A percentile compares a stretch with the other conserved stretches of the same genome.
Conservation (phyloP, 345 rosid genomes). For the Syzygium aromaticum region DNA sequence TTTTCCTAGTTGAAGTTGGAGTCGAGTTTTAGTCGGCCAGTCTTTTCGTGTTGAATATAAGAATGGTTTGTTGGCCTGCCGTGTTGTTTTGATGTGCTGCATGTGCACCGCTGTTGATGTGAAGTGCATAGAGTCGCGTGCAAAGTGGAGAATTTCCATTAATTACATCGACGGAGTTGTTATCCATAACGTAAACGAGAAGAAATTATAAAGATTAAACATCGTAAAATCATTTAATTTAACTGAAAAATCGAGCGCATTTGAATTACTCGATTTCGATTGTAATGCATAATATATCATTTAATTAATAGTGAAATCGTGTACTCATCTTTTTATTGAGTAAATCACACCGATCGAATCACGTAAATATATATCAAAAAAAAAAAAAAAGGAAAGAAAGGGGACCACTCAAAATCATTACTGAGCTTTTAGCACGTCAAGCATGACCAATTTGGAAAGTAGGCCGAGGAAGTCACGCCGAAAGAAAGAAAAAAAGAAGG, state of each 20-base stretch:
- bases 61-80: background rate
- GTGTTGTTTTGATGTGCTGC: background rate
- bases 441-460: background rate
- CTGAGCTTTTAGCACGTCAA: background rate
- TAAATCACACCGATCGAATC: background rate
- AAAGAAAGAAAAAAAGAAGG: background rate
- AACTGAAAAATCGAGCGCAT: background rate
- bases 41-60: too few species aligned
- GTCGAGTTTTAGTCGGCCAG: too few species aligned
- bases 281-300: background rate
- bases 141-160: background rate
- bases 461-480: background rate
- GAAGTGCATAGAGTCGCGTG: background rate
- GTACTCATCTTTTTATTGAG: background rate
- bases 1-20: too few species aligned
- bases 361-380: background rate
- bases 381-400: background rate
- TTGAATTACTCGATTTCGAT: background rate
- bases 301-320: fast-evolving
- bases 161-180: background rate
- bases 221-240: background rate
- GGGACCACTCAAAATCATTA: background rate
- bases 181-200: too few species aligned
- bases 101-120: background rate
- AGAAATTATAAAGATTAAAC: background rate